These are phyloP conservation scores for Mycosphaerella arachidis DNA, from an alignment of 2,329 filamentous ascomycete genomes.

Conservation along the genomic window DNA sequence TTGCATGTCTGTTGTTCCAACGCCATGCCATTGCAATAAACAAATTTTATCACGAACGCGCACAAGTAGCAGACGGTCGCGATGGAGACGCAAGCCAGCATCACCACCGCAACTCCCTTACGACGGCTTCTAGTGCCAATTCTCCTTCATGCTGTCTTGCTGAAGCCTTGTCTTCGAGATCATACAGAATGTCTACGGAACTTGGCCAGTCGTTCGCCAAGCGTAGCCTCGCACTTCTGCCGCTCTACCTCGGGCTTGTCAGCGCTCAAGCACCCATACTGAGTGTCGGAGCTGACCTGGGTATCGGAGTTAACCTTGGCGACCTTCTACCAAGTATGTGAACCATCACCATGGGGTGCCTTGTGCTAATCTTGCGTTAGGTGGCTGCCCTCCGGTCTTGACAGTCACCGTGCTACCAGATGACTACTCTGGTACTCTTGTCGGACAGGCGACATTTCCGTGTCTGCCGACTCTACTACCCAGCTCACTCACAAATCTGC, in stretches of 20 bases:
- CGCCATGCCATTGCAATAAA: conserved; percentile 22
- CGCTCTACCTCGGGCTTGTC: conserved; percentile 5
- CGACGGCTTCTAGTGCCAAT: conserved; percentile 8
- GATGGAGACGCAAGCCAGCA: conserved; percentile 25
- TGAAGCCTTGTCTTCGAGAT: conserved; percentile 11
- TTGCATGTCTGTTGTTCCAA: conserved; percentile 15
- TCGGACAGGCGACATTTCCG: background rate
- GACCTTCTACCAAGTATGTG: background rate
- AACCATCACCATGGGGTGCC: background rate
- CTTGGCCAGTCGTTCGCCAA: conserved; percentile 7
- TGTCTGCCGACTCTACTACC: conserved; percentile 1
- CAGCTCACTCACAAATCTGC: background rate
- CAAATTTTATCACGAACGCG: conserved; percentile 19
- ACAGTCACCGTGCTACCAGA: conserved; percentile 2
- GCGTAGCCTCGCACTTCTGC: background rate
- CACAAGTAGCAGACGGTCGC: conserved; percentile 26
- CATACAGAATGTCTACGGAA: conserved; percentile 1
- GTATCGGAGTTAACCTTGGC: background rate
- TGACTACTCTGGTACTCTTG: background rate
- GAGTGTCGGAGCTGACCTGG: background rate
- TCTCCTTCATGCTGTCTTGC: conserved; percentile 3
- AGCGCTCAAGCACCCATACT: background rate
- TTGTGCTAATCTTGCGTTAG: background rate
- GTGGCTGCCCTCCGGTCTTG: background rate
- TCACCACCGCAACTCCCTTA: conserved; percentile 20